Evolutionary conservation across 257 asterid species (phyloP), one percentile per base, ranked within the genome.

Genomic region (Rhazya stricta): DNA sequence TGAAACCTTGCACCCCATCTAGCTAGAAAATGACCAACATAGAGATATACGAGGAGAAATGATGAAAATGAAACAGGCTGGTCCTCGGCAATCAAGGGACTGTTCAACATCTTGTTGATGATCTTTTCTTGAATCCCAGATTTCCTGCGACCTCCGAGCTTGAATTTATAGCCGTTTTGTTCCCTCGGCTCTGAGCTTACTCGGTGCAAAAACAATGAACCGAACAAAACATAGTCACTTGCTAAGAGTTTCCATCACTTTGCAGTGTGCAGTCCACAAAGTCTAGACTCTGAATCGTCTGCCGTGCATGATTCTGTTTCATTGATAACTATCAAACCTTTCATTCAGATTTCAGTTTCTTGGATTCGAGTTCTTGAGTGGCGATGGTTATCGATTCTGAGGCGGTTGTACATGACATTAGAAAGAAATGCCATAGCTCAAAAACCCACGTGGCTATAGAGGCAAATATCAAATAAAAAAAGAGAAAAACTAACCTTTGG

Each of bases 1-100:
- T 25, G 30, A 62, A 73, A 94, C 97, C 97, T 94, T 91, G 97
- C 95, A 79, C 97, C 86, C 98, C 98, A 94, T 94, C 98, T 86
- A 82, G 98, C 90, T 71, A 92, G 85, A 77, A 92, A 92, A 83
- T 94, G 98, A 65, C 97, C 98, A 65, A 81, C 67, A 76, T 94
- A 94, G 6, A 94, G 88, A 83, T 84, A 77, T 27, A 79, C 15
- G 62, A 93, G 86, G 9, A 86, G 89, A 79, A 86, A 78, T 69
- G 86, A 76, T 32, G 70, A 65, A 34, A 65, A 65, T 3, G 70
- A 65, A 36, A 9, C 12, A 13, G 70, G 29, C n/a, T 15, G 48
- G 13, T 32, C 58, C 4, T 51, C 58, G 4, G 58, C 19, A 51
- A 51, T 51, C 58, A 18, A 19, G 9, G 25, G 58, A 51, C 27